phyloP scores from a whole-genome alignment of 139 green algal genomes.

The Micractinium sp. region DNA sequence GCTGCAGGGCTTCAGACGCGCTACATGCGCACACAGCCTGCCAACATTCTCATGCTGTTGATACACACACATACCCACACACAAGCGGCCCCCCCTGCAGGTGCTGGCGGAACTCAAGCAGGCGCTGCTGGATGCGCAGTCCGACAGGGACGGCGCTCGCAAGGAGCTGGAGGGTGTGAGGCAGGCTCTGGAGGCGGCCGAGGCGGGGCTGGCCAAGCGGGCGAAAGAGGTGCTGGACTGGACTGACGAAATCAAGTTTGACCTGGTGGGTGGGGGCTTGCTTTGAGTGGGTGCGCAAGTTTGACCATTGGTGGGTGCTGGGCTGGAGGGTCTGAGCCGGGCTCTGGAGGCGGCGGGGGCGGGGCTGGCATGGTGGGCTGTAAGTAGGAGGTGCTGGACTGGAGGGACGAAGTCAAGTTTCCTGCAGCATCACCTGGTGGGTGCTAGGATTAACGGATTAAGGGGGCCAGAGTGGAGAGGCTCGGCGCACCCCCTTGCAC shows the following conservation, averaged over 20 bases:
- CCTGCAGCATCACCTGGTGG: too few relatives aligned
- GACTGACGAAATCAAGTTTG: constrained; percentile 30
- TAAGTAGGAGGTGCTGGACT: too few relatives aligned
- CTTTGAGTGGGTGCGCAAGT: too few relatives aligned
- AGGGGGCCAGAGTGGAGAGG: too few relatives aligned
- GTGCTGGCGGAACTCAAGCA: not conserved
- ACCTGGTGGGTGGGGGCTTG: not conserved
- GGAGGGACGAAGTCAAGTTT: too few relatives aligned
- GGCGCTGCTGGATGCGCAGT: not conserved
- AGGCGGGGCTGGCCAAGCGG: not conserved
- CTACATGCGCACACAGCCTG: not conserved
- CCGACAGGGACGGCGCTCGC: not conserved
- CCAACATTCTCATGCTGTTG: not conserved
- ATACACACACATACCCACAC: too few relatives aligned
- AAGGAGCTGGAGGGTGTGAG: not conserved
- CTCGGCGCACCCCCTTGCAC: too few relatives aligned
- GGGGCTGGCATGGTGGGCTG: too few relatives aligned
- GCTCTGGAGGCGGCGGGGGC: too few relatives aligned
- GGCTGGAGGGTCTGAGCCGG: too few relatives aligned
- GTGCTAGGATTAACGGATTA: too few relatives aligned
- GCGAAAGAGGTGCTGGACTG: not conserved
- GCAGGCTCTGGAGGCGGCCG: not conserved
- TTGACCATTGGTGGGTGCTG: too few relatives aligned
- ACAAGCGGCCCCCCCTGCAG: not conserved
- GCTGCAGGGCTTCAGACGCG: not conserved